Conservation (phyloP, 805 yeast genomes). For the Pichia ethanolica region DNA sequence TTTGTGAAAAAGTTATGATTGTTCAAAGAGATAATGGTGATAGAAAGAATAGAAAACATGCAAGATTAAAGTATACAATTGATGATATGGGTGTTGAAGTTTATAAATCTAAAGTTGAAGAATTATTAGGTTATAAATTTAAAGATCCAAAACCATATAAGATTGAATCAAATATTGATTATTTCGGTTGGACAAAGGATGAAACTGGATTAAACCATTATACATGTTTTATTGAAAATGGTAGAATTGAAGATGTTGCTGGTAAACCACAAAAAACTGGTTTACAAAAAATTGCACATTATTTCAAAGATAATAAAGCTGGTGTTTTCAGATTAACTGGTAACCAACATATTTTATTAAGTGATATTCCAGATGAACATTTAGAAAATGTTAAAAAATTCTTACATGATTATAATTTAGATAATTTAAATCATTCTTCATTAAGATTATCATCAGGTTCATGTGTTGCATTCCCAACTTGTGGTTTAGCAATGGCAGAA, state of each 20-base stretch:
- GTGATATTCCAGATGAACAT: slow-evolving; percentile 65
- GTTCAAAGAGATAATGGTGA: slow-evolving; percentile 95
- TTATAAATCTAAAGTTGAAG: slow-evolving; percentile 76
- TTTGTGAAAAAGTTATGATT: slow-evolving; percentile 85
- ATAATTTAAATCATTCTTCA: slow-evolving; percentile 67
- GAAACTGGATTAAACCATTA: slow-evolving; percentile 80
- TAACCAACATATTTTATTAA: slow-evolving; percentile 83
- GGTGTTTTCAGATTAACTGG: slow-evolving; percentile 93
- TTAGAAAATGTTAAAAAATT: slow-evolving; percentile 53
- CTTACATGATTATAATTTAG: slow-evolving; percentile 68
- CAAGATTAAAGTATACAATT: slow-evolving; percentile 92
- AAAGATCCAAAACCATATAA: slow-evolving; percentile 64
- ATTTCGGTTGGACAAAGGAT: slow-evolving; percentile 90
- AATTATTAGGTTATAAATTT: slow-evolving; percentile 68
- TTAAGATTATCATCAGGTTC: slow-evolving; percentile 88
- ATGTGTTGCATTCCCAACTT: slow-evolving; percentile 97
- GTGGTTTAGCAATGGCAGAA: slow-evolving; percentile 99
- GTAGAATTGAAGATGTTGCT: slow-evolving; percentile 89
- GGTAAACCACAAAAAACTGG: slow-evolving; percentile 89
- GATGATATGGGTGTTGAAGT: slow-evolving; percentile 89
- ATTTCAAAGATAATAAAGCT: slow-evolving; percentile 47
- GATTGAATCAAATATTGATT: slow-evolving; percentile 82
- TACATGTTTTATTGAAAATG: slow-evolving; percentile 92
- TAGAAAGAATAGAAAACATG: slow-evolving; percentile 93
- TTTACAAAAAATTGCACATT: slow-evolving; percentile 67